Evolutionary conservation across 75 land plant species (phyloP), one percentile per base, ranked within the genome.

Genomic region (Cupressus sempervirens): DNA sequence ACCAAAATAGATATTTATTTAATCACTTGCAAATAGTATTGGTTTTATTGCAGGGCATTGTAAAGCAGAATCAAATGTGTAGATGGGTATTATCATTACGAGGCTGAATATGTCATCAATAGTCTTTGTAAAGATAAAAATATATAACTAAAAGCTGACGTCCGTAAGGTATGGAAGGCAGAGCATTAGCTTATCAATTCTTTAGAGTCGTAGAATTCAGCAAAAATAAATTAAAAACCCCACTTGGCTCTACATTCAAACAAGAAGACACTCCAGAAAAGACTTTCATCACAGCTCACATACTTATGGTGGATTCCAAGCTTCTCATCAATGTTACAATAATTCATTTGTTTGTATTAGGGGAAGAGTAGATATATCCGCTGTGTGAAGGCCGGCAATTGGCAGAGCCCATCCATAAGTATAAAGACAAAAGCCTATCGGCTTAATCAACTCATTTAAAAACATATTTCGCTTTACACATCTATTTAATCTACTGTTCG

Each of bases 131-230:
- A 79, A 79, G 46, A 41, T 79, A 79, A 48, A 79, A 79, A 79
- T 79, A 79, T 23, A 79, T 79, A 79, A 79, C 81, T 79, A 46
- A 79, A 79, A 79, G 81, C 50, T 79, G 81, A 79, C 81, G 43
- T 18, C 48, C 13, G 7, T 43, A 26, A 26, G 81, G 48, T 40
- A 76, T 15, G 43, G 20, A 20, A 40, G 80, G 41, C 80, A 38
- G 80, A 76, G 80, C 80, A 76, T 76, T 76, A 76, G 41, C 80
- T 36, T 38, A 76, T 76, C 80, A 76, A 76, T 76, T 38, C 40
- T 76, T 76, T 45, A 76, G 9, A 10, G 18, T 5, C 80, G 80
- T 76, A 76, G 46, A 40, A 76, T 76, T 38, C 18, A 40, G 15
- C 43, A 76, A 34, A 26, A 76, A 76, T 76, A 26, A 76, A 76